Percentiles rank a stretch among this genome's conserved stretches.
Evolutionary conservation across 1,139 yeast species (phyloP).

Genomic region (Suhomyces yuchorum): DNA sequence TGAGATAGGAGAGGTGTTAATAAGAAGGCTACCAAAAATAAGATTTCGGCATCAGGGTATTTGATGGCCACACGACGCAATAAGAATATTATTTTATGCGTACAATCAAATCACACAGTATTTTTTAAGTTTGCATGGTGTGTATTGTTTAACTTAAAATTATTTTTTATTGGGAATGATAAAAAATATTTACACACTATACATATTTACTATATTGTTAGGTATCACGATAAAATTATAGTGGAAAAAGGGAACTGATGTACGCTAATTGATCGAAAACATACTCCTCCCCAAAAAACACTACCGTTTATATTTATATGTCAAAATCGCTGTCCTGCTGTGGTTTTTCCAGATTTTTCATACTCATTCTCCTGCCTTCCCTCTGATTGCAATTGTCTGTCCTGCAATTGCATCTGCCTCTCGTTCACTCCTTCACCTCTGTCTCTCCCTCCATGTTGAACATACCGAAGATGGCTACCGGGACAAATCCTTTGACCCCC

Average conservation of each 20-base stretch:
- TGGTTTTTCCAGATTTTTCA: constrained; percentile 9
- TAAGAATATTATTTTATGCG: constrained; percentile 2
- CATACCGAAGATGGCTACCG: constrained; percentile 16
- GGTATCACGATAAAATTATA: constrained; percentile 15
- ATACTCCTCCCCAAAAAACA: constrained; percentile 3
- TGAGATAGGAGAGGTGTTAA: background rate
- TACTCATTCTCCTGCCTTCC: background rate
- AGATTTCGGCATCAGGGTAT: constrained; percentile 5
- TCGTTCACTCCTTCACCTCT: background rate
- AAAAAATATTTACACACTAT: constrained; percentile 9
- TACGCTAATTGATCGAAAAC: constrained; percentile 3
- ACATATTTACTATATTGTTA: constrained; percentile 12
- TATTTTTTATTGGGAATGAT: constrained; percentile 8
- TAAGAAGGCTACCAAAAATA: background rate
- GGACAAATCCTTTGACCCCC: constrained; percentile 14
- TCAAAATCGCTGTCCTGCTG: constrained; percentile 5
- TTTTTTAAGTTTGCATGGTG: background rate
- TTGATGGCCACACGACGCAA: constrained; percentile 8
- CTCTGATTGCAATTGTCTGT: background rate
- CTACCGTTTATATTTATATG: constrained; percentile 12
- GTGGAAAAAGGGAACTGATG: constrained; percentile 9
- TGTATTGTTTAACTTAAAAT: constrained; percentile 1
- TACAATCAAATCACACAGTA: background rate
- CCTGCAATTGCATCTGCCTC: constrained; percentile 4
- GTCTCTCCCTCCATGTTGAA: constrained; percentile 13